Conservation (phyloP, 805 yeast species). For the Candida gorgasii region DNA sequence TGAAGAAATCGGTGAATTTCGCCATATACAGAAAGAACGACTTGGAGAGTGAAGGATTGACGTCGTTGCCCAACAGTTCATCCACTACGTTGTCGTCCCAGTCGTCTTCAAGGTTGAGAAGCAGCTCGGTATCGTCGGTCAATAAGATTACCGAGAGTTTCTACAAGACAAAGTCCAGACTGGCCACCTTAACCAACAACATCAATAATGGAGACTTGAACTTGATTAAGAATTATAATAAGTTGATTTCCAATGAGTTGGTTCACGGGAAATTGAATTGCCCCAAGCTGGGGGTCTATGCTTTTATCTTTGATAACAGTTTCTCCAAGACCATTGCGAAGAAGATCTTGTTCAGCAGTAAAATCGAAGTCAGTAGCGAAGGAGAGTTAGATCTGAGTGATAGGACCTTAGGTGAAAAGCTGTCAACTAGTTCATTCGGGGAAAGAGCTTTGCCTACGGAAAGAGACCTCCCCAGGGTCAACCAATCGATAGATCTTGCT, state of each 20-base stretch:
- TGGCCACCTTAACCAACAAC: conserved; percentile 38
- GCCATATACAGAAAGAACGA: conserved; percentile 40
- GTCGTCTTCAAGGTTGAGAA: conserved; percentile 16
- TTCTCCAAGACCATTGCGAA: conserved; percentile 84
- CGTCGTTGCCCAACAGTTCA: conserved; percentile 10
- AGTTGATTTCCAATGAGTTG: conserved; percentile 54
- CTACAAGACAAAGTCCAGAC: conserved; percentile 36
- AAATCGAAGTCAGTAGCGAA: conserved; percentile 4
- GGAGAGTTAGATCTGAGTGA: no score
- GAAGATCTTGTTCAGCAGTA: conserved; percentile 63
- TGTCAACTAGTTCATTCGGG: no score
- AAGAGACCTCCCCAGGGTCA: conserved; percentile 1
- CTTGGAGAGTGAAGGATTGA: conserved; percentile 10
- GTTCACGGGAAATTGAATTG: conserved; percentile 64
- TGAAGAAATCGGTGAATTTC: conserved; percentile 45
- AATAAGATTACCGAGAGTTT: conserved; percentile 34
- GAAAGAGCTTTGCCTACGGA: background rate
- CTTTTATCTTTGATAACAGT: conserved; percentile 90
- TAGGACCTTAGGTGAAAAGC: no score
- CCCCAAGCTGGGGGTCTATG: conserved; percentile 67
- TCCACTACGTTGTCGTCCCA: conserved; percentile 13
- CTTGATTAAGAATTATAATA: conserved; percentile 59
- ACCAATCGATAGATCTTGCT: conserved; percentile 3
- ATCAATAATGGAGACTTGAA: conserved; percentile 44
- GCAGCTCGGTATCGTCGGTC: conserved; percentile 35